Percentiles rank a stretch among this genome's conserved stretches.
Evolutionary conservation across 164 flowering plant genomes (phyloP).

Genomic region (Annona cherimola): DNA sequence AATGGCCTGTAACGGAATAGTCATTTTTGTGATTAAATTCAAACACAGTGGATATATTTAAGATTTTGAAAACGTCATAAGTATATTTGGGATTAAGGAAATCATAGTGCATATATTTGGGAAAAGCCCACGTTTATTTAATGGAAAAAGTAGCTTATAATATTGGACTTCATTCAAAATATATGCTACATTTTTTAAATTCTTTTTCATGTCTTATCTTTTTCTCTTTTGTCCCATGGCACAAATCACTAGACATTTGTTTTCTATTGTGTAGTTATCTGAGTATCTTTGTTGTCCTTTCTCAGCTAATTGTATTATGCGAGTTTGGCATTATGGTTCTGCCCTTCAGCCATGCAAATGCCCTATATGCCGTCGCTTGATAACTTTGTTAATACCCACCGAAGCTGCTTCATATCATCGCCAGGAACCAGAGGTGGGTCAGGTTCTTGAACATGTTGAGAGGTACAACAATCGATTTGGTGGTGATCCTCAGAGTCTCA

Average conservation of each 20-base stretch:
- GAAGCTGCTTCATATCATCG: constrained; percentile 37
- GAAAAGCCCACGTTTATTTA: too few species aligned
- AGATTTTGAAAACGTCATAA: too few species aligned
- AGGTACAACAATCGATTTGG: constrained; percentile 72
- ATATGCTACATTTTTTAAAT: too few species aligned
- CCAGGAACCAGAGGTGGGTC: constrained; percentile 39
- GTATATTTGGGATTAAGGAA: too few species aligned
- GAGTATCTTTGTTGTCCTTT: background rate
- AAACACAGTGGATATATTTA: too few species aligned
- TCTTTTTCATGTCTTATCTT: too few species aligned
- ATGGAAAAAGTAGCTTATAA: too few species aligned
- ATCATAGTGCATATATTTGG: too few species aligned
- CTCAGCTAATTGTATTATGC: constrained; percentile 71
- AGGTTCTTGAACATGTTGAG: constrained; percentile 41
- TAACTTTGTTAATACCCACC: constrained; percentile 71
- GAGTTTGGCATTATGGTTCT: constrained; percentile 74
- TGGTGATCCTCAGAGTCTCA: constrained; percentile 35
- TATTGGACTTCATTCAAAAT: too few species aligned
- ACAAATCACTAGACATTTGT: background rate
- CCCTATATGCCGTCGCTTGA: constrained; percentile 77
- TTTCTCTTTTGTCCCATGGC: too few species aligned
- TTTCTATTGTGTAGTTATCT: background rate
- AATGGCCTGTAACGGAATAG: too few species aligned
- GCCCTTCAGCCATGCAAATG: constrained; percentile 79
- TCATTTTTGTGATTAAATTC: too few species aligned